Conservation (phyloP, 164 flowering plant genomes). For the Aristolochia californica region DNA sequence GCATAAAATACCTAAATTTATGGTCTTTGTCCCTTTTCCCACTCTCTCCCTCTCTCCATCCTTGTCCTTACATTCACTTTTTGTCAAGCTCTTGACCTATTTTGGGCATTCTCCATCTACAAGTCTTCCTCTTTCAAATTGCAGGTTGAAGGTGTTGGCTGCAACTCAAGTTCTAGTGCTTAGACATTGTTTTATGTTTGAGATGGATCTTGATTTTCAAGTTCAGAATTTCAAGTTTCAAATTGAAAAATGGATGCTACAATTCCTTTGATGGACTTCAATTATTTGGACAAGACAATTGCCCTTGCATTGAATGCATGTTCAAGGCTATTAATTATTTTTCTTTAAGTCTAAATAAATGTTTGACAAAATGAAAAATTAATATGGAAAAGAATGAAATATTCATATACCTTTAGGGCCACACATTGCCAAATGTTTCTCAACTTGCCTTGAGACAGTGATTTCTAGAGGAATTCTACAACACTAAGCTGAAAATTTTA, state of each 20-base stretch:
- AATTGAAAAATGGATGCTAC: constrained; percentile 42
- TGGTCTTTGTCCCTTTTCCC: too few species aligned
- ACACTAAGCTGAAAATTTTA: constrained; percentile 66
- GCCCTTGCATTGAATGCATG: constrained; percentile 72
- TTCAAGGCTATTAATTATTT: constrained; percentile 11
- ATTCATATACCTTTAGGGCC: constrained; percentile 59
- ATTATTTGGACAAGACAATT: constrained; percentile 26
- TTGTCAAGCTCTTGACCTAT: constrained; percentile 31
- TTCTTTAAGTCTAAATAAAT: background rate
- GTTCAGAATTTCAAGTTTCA: constrained; percentile 17
- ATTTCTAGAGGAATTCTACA: constrained; percentile 71
- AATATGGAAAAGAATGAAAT: background rate
- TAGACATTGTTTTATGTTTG: constrained; percentile 13
- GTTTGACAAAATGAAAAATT: background rate
- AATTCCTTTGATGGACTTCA: constrained; percentile 47
- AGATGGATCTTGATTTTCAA: constrained; percentile 9
- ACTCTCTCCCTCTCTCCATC: too few species aligned
- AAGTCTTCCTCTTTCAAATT: constrained; percentile 45
- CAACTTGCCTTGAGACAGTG: constrained; percentile 74
- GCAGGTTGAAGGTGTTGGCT: constrained; percentile 86
- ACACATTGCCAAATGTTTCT: constrained; percentile 89
- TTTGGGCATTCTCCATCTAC: constrained; percentile 49
- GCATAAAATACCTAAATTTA: too few species aligned
- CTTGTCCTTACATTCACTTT: constrained; percentile 38
- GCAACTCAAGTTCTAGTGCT: constrained; percentile 33